phyloP scores from a whole-genome alignment of 305 asterid species.

The Plantago coronopus region DNA sequence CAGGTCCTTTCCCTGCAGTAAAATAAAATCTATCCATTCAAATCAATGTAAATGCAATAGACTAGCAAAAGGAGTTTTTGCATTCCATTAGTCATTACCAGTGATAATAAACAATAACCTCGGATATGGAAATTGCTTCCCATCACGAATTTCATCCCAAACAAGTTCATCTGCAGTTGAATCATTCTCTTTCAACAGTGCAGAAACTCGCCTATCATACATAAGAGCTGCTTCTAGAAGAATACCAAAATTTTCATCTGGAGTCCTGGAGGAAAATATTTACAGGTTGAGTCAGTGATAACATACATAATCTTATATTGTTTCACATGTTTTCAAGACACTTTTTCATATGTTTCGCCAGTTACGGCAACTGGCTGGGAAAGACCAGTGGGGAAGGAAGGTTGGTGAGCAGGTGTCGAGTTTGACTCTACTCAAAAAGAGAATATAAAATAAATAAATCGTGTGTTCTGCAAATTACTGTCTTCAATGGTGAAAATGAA shows the following conservation, averaged over 20 bases:
- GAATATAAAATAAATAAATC: too few relatives aligned
- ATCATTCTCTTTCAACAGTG: conserved; percentile 69
- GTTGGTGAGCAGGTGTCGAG: neutral
- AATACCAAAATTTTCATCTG: conserved; percentile 93
- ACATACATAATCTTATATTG: conserved; percentile 6
- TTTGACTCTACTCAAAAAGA: neutral
- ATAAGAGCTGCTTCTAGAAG: conserved; percentile 94
- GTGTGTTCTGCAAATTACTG: neutral
- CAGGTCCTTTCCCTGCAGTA: conserved; percentile 88
- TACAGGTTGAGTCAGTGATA: conserved; percentile 18
- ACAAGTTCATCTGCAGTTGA: conserved; percentile 49
- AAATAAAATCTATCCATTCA: conserved; percentile 12
- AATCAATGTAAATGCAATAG: neutral
- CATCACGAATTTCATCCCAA: conserved; percentile 64
- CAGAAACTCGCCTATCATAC: conserved; percentile 94
- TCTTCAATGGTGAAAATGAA: conserved; percentile 1
- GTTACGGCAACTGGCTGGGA: neutral
- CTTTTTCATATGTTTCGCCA: neutral
- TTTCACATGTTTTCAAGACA: neutral
- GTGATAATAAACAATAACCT: conserved; percentile 87
- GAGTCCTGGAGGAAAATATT: conserved; percentile 57
- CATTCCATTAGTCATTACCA: conserved; percentile 42
- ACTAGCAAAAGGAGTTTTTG: neutral
- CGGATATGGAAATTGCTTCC: conserved; percentile 60
- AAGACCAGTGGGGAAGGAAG: neutral